Base-by-base conservation (phyloP, 805 yeast genomes). In the Yamadazyma takamatsuzukensis region DNA sequence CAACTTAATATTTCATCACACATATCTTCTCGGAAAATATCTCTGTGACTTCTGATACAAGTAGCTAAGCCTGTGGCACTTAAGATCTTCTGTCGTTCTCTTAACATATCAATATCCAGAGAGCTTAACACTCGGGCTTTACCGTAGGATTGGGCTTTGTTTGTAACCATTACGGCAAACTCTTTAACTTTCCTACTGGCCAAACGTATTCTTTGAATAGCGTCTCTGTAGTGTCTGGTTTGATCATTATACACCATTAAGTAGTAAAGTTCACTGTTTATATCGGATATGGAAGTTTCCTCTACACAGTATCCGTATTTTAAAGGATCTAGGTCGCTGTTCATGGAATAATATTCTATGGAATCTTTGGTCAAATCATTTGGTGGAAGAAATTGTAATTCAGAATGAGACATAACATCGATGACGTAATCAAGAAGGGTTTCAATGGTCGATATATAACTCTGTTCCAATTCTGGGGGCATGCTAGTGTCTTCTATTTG, bases 241-340 rank as follows among this genome's bases (percentile, higher is more conserved):
- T 82, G 93, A 50, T 87, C 96, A 45, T 88, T 86, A 69, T 85
- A 86, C 3, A 83, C 58, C 19, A 78, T 55, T 18, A 87, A 58
- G 16, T 66, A 74, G 56, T 67, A 85, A 40, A 68, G 68, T 4
- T 58, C 67, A 12, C 77, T 64, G 17, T 70, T 66, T 4, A 39
- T 29, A 30, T 60, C 69, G 8, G 30, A 12, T 3, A 40, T 28
- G n/a, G n/a, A n/a, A 13, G 43, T 43, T 9, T 35, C 34, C n/a
- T 30, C 37, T 34, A 50, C 48, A 33, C 70, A 76, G 25, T 41
- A 56, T 1, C 61, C 64, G 44, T 83, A 83, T 17, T 59, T 59
- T 0, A 46, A 44, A 1, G 71, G 65, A 43, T 62, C 64, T 17
- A 70, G 58, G 25, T 35, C 41, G 32, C 63, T 49, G 21, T 45